Base-by-base conservation (phyloP, 2,329 filamentous ascomycete species). In the Dothistroma pini region DNA sequence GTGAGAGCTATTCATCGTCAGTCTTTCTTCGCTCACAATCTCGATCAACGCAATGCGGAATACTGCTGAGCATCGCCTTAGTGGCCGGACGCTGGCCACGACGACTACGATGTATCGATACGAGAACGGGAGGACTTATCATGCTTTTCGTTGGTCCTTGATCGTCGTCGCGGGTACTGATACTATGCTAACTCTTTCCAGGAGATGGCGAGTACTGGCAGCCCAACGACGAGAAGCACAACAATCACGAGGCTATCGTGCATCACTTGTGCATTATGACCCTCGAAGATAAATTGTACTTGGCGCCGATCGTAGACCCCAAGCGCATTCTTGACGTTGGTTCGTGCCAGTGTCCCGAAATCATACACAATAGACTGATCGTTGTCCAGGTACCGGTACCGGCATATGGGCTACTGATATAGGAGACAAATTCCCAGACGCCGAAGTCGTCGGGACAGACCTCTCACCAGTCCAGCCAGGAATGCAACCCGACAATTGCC, bases 311-410 rank as follows among this genome's bases (percentile, higher is more conserved):
- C 44, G 57, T 58, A 52, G 50, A 63, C 7, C 71, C 71, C 8
- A 61, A 62, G 51, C 59, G 63, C 12, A 71, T 77, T 8, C 71
- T 83, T 1, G 81, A 83, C 67, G 67, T 80, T 29, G 80, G 80
- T 64, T 41, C 3, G 58, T 25, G 22, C 10, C 31, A 10, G 25
- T 16, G 21, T 31, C 44, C 8, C n/a, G 29, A 34, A 7, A 4
- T 12, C 51, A 16, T 44, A 4, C 56, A 22, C 2, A 44, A 4
- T 19, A 11, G 29, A 44, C 53, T 60, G 21, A 59, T 32, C n/a
- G n/a, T 51, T 7, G 14, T 29, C n/a, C 52, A 65, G 64, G 66
- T 25, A 81, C 79, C 1, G 80, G 80, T 0, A 83, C 80, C 2
- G 80, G 80, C 19, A 71, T 76, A 54, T 74, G 72, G 72, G 71